Evolutionary conservation across 805 yeast genomes (phyloP), one percentile per base, ranked within the genome.

Genomic region (Yamadazyma scolyti): DNA sequence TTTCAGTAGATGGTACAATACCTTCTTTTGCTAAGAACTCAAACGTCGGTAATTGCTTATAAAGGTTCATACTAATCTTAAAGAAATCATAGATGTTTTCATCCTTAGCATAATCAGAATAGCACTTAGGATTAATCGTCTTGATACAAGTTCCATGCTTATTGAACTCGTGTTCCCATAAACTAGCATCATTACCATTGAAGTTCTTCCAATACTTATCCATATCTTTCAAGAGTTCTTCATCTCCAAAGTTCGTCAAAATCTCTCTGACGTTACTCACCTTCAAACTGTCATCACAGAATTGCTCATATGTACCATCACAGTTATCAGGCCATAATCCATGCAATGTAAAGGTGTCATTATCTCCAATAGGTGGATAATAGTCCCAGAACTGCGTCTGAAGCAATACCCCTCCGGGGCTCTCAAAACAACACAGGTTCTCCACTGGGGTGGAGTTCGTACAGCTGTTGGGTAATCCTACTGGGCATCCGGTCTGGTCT

Each of bases 401-500:
- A 42, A 65, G 49, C 36, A 65, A 45, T 13, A 63, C 49, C 1
- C 71, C 71, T 7, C 59, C 56, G 9, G 65, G 65, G 20, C 50
- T 42, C 33, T 65, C 71, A 40, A 64, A 65, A 33, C 71, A 65
- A 36, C 71, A 65, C 4, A 53, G 51, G 52, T 86, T 79, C 0
- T 54, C 60, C 2, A 75, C 64, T 2, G 62, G 67, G 4, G 43
- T 38, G 0, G 83, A 33, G 21, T 38, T 42, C 16, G 37, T 38
- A 47, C 93, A 83, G 6, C 84, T 70, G 20, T 73, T 50, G 1
- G 90, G 89, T 2, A 66, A 37, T 42, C 76, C 71, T 2, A 60
- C 43, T 1, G 88, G 85, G 47, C 88, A 81, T 16, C 34, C 18
- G 20, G 5, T 26, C 20, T 23, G n/a, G 16, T 17, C 28, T 12